A percentile compares a stretch with the other conserved stretches of the same genome.
Evolutionary conservation across 257 asterid genomes (phyloP).

Genomic region (Capsicum pubescens): DNA sequence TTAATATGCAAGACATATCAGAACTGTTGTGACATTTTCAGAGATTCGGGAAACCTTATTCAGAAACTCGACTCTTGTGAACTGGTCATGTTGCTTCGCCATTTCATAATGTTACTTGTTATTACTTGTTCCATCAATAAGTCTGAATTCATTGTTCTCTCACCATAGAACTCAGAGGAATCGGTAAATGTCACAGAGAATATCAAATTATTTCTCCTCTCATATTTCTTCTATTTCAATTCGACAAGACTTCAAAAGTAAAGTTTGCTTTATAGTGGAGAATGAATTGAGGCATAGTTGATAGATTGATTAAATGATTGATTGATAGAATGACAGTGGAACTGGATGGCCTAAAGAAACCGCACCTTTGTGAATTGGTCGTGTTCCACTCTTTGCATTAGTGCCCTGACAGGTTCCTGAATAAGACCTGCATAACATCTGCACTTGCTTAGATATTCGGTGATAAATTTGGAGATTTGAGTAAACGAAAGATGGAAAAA

Average conservation of each 20-base stretch:
- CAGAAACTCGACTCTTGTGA: not conserved
- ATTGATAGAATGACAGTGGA: slow-evolving; percentile 8
- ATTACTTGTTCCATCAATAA: not conserved
- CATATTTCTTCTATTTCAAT: slow-evolving; percentile 21
- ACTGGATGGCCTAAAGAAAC: slow-evolving; percentile 31
- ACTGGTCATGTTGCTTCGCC: not conserved
- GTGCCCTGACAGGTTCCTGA: slow-evolving; percentile 73
- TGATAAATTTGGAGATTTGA: not conserved
- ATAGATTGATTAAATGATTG: slow-evolving; percentile 19
- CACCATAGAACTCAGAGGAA: not conserved
- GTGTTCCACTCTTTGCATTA: slow-evolving; percentile 80
- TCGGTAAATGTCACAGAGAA: not conserved
- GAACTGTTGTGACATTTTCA: not conserved
- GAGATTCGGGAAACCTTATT: not conserved
- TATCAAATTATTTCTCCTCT: slow-evolving; percentile 2
- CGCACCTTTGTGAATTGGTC: slow-evolving; percentile 74
- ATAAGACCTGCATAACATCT: slow-evolving; percentile 69
- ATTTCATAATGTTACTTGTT: not conserved
- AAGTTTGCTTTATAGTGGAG: slow-evolving; percentile 4
- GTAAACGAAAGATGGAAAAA: not conserved
- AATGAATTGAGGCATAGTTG: slow-evolving; percentile 11
- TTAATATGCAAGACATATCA: not conserved
- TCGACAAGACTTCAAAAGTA: slow-evolving; percentile 1
- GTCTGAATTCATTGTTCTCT: not conserved
- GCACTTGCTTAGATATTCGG: slow-evolving; percentile 19